Evolutionary conservation across 2,329 filamentous ascomycete genomes (phyloP), one percentile per base, ranked within the genome.

Genomic region (Neofusicoccum kwambonambiense): DNA sequence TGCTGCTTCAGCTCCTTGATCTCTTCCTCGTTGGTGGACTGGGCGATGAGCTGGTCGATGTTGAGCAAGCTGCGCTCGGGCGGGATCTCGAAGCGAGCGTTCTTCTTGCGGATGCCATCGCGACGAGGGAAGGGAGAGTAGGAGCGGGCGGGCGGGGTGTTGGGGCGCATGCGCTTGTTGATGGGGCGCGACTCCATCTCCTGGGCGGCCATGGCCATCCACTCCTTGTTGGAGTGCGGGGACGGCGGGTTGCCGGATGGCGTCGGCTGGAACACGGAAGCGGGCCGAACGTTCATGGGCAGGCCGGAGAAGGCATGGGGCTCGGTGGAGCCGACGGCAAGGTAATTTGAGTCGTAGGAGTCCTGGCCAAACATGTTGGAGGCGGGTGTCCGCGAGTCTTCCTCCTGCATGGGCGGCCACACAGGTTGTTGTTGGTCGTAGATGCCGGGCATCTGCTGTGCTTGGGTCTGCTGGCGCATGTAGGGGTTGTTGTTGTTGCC

Each of bases 1-100:
- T 97, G 95, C 77, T 97, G 93, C 86, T 99, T 99, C 73, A 99
- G 85, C 81, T 98, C 93, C 84, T 97, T 98, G 82, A 97, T 91
- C 82, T 96, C 90, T 69, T 95, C 89, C 74, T 98, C 94, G 77
- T 96, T 90, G 64, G 87, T 92, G 41, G 92, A 94, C 79, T 92
- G 89, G 62, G 89, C 85, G 78, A 99, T 98, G 74, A 98, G 85
- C 67, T 92, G 86, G 78, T 99, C 95, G 79, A 99, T 98, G 80
- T 96, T 98, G 83, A 87, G 89, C 71, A 99, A 86, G 74, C 93
- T 98, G 68, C 93, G 88, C 80, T 97, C 95, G 50, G 91, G 89
- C 9, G 95, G 95, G 70, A 99, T 99, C 74, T 98, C 94, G 79
- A 98, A 97, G 70, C 94, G 90, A 69, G 93, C 93, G 75, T 98